These are phyloP conservation scores for Solanum aculeatissimum DNA, from an alignment of 305 asterid species.

Conservation along the genomic window DNA sequence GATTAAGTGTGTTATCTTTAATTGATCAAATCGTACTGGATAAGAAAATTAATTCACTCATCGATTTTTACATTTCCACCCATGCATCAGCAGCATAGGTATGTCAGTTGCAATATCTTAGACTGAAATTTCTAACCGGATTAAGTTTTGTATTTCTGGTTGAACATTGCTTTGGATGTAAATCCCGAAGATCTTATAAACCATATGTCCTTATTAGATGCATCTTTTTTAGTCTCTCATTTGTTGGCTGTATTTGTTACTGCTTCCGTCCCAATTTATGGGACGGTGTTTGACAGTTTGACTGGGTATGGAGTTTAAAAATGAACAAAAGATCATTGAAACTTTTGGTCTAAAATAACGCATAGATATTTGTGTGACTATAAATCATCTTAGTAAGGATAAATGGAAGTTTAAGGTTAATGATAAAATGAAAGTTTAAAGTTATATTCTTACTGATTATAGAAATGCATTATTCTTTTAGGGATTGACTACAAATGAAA, in stretches of 20 bases:
- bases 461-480: background rate
- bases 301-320: background rate
- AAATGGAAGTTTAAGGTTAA: no score
- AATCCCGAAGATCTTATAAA: background rate
- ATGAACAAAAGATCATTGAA: background rate
- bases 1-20: background rate
- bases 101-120: background rate
- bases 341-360: background rate
- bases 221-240: background rate
- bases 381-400: background rate
- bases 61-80: background rate
- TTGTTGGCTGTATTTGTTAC: background rate
- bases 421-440: background rate
- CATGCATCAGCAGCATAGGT: background rate
- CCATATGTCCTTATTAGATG: background rate
- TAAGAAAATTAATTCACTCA: background rate
- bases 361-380: background rate
- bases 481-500: background rate
- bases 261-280: background rate
- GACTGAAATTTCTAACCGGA: background rate
- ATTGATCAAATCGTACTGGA: background rate
- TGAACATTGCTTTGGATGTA: background rate
- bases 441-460: background rate
- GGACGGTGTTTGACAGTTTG: background rate
- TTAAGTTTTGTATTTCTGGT: background rate